These are phyloP conservation scores for Cryoendolithus antarcticus DNA, from an alignment of 2,329 filamentous ascomycete genomes.

Conservation along the genomic window DNA sequence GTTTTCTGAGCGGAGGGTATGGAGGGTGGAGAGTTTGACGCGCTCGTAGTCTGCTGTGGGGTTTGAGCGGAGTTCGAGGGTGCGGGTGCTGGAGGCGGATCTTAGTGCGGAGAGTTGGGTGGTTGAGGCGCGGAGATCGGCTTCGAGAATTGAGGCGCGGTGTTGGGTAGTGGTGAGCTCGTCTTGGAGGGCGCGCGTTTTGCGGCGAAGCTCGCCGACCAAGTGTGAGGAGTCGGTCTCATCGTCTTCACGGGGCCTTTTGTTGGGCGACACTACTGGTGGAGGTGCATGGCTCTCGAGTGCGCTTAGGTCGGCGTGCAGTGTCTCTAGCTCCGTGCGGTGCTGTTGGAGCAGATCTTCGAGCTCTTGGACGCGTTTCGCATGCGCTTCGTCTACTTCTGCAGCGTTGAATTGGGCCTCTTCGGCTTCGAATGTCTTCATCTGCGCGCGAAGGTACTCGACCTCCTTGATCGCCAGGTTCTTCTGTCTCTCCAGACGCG, in stretches of 20 bases:
- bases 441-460: conserved; percentile 82
- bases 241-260: conserved; percentile 30
- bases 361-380: conserved; percentile 63
- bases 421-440: conserved; percentile 76
- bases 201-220: conserved; percentile 71
- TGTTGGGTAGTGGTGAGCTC: conserved; percentile 59
- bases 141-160: conserved; percentile 56
- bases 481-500: conserved; percentile 75
- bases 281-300: conserved; percentile 38
- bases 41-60: conserved; percentile 77
- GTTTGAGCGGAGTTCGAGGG: conserved; percentile 81
- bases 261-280: conserved; percentile 49
- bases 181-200: conserved; percentile 75
- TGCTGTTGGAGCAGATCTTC: conserved; percentile 82
- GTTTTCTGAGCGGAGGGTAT: conserved; percentile 71
- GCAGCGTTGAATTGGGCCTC: conserved; percentile 77
- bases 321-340: conserved; percentile 61
- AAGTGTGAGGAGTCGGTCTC: conserved; percentile 48
- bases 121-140: conserved; percentile 59
- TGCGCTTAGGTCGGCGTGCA: conserved; percentile 62
- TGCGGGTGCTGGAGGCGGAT: conserved; percentile 61
- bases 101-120: conserved; percentile 59
- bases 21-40: conserved; percentile 69
- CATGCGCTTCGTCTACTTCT: conserved; percentile 62
- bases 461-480: conserved; percentile 81